Evolutionary conservation across 2,329 filamentous ascomycete species (phyloP).

Genomic region (Parafenestella ontariensis): DNA sequence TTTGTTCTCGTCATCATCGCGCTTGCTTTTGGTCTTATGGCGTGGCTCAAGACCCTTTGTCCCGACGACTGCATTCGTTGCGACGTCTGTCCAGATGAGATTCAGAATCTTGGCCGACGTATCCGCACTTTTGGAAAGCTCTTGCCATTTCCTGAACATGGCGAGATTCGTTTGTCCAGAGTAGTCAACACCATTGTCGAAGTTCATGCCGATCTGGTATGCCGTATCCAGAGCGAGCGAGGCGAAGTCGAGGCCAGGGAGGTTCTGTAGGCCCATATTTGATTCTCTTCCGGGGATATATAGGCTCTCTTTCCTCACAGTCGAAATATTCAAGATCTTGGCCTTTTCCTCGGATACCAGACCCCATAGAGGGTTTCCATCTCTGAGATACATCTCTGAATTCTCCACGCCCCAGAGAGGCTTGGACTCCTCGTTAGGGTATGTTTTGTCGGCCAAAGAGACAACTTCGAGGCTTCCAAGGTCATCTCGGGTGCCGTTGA

Average conservation of each 20-base stretch:
- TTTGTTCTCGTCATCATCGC: conserved; percentile 3
- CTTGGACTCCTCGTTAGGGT: conserved; percentile 35
- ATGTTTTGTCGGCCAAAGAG: conserved; percentile 48
- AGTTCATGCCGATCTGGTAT: conserved; percentile 12
- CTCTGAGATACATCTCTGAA: conserved; percentile 23
- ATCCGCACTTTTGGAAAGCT: conserved; percentile 35
- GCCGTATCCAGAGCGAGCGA: conserved; percentile 27
- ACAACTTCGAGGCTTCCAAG: conserved; percentile 47
- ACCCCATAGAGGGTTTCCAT: conserved; percentile 51
- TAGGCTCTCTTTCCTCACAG: conserved; percentile 37
- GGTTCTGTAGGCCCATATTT: conserved; percentile 29
- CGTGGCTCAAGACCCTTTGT: conserved; percentile 33
- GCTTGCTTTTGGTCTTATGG: background rate
- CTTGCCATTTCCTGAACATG: conserved; percentile 53
- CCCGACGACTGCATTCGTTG: conserved; percentile 54
- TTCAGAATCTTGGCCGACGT: conserved; percentile 50
- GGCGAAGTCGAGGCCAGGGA: conserved; percentile 47
- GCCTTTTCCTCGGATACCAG: conserved; percentile 44
- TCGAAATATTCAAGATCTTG: conserved; percentile 42
- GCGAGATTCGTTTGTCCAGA: conserved; percentile 49
- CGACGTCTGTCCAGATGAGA: conserved; percentile 56
- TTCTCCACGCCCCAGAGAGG: conserved; percentile 52
- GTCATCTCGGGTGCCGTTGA: conserved; percentile 48
- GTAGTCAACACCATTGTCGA: conserved; percentile 40
- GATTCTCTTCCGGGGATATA: conserved; percentile 39